These are phyloP conservation scores for Triticum urartu DNA, from an alignment of 176 grass and related monocot species.

Conservation along the genomic window DNA sequence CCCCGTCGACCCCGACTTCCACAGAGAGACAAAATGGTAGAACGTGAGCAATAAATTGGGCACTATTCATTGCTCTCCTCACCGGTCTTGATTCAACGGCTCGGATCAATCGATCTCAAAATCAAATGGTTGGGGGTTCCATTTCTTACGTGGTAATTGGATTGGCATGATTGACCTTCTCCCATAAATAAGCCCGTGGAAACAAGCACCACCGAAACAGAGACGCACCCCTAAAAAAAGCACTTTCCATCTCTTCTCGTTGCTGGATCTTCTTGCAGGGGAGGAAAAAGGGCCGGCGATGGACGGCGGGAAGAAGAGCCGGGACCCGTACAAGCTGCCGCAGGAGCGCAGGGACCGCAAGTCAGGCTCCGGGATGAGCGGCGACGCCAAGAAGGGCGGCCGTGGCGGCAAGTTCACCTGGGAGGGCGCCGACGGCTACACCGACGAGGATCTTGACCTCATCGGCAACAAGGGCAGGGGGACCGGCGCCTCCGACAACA, in stretches of 20 bases:
- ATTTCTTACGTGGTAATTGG: too few relatives aligned
- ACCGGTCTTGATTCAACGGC: too few relatives aligned
- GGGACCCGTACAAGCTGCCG: constrained; percentile 17
- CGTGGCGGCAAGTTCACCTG: constrained; percentile 97
- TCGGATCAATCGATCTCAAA: too few relatives aligned
- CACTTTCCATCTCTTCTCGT: not conserved
- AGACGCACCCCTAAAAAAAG: too few relatives aligned
- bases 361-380: constrained; percentile 73
- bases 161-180: not conserved
- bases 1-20: too few relatives aligned
- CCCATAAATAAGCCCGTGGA: not conserved
- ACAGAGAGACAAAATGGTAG: too few relatives aligned
- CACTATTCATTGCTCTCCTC: too few relatives aligned
- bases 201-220: constrained; percentile 12
- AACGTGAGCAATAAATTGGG: too few relatives aligned
- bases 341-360: constrained; percentile 71
- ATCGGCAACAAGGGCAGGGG: not conserved
- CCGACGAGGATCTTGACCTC: constrained; percentile 49
- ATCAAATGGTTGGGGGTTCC: too few relatives aligned
- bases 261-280: not conserved
- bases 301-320: constrained; percentile 62
- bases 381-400: constrained; percentile 86
- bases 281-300: constrained; percentile 21
- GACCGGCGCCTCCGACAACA: not conserved
- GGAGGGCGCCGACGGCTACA: constrained; percentile 58